Base-by-base conservation (phyloP, 352 stramenopile genomes). In the Pythium sukuiense region DNA sequence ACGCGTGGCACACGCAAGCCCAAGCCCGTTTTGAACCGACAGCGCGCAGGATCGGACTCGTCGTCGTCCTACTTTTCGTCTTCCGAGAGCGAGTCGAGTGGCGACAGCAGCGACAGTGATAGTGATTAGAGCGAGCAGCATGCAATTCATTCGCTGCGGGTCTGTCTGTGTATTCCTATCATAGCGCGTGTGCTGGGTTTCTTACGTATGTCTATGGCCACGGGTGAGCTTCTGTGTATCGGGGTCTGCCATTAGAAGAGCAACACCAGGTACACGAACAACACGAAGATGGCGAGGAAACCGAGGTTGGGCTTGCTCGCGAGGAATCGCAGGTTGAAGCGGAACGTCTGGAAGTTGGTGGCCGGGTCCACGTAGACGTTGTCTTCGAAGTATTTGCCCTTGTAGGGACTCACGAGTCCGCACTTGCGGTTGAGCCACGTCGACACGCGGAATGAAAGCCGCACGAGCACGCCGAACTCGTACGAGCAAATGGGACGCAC, bases 291-390 rank as follows among this genome's bases (percentile, higher is more conserved):
- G 6, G 65, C 56, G 14, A 96, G 74, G 46, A 84, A 90, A 45
- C 72, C 74, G 41, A 96, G 79, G 73, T 96, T 96, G n/a, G 85
- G 72, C 63, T 90, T 94, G 76, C 81, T 92, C 32, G 87, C 87
- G 45, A 96, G 76, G 69, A 93, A 96, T 67, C 87, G 87, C 55
- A 96, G 79, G 72, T 96, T 93, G 73, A 94, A 91, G 29, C 84
- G 85, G 69, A 96, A 96, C 8, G 48, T 39, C 4, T 62, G 65
- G 55, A 71, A 72, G 16, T 48, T 69, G 16, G 57, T 55, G 9
- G 56, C 54, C 29, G 83, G 71, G 53, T 91, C 80, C 43, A 93
- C 79, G 45, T 84, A 65, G 14, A 90, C 32, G 52, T 95, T 95
- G 72, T 92, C 83, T 37, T 91, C 79, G 20, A 95, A 80, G 20